Conservation (phyloP, 2,329 filamentous ascomycete genomes). For the Kalmusia sp. region DNA sequence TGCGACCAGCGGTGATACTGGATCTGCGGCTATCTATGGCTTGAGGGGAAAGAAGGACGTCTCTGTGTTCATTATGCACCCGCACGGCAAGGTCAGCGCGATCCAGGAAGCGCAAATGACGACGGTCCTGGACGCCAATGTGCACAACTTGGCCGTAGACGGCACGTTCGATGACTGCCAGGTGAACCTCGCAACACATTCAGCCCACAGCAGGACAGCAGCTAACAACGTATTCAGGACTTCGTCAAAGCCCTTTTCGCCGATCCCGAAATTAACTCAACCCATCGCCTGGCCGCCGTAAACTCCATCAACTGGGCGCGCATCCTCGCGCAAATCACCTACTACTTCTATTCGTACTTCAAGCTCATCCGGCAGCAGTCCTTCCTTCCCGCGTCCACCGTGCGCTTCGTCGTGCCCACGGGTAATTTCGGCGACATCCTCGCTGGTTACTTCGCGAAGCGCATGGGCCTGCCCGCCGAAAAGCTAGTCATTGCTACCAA, state of each 20-base stretch:
- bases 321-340: slow-evolving; percentile 95
- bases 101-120: slow-evolving; percentile 99
- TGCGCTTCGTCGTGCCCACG: slow-evolving; percentile 89
- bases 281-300: slow-evolving; percentile 85
- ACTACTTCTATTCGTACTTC: slow-evolving; percentile 97
- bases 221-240: slow-evolving; percentile 62
- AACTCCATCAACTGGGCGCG: slow-evolving; percentile 97
- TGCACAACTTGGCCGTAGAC: slow-evolving; percentile 88
- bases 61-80: slow-evolving; percentile 92
- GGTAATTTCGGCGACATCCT: slow-evolving; percentile 98
- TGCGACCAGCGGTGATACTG: slow-evolving; percentile 66
- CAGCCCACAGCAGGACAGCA: neutral
- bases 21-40: slow-evolving; percentile 95
- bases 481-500: slow-evolving; percentile 95
- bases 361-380: slow-evolving; percentile 67
- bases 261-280: slow-evolving; percentile 82
- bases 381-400: slow-evolving; percentile 67
- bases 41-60: slow-evolving; percentile 96
- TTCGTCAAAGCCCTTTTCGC: slow-evolving; percentile 93
- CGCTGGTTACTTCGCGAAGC: slow-evolving; percentile 88
- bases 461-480: slow-evolving; percentile 86
- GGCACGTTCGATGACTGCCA: slow-evolving; percentile 98
- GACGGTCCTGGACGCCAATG: slow-evolving; percentile 86
- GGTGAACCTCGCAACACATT: slow-evolving; percentile 50
- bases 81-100: slow-evolving; percentile 86